Percentiles rank a stretch among this genome's conserved stretches.
Conservation (phyloP, 176 grass and related monocot species). For the Cenchrus purpureus region DNA sequence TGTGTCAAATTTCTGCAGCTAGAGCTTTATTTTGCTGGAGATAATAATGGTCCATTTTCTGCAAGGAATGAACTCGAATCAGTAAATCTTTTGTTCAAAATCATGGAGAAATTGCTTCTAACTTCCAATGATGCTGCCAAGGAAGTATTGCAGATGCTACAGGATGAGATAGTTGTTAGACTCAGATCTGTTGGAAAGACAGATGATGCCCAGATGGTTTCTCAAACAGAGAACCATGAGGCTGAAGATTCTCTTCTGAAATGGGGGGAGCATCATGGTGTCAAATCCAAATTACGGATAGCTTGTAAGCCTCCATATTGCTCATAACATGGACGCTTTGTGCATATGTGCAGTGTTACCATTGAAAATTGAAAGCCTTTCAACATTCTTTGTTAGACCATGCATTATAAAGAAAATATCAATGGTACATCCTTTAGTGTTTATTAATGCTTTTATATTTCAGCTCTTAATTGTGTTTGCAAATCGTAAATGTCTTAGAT, state of each 20-base stretch:
- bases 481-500: not conserved
- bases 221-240: constrained; percentile 44
- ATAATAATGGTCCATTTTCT: constrained; percentile 70
- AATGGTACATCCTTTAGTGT: not conserved
- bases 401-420: not conserved
- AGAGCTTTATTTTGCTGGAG: constrained; percentile 87
- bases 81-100: constrained; percentile 63
- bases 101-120: constrained; percentile 47
- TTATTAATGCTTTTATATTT: not conserved
- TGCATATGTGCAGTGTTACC: not conserved
- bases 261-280: constrained; percentile 80
- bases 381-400: not conserved
- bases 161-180: constrained; percentile 50
- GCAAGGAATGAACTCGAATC: constrained; percentile 89
- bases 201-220: constrained; percentile 40
- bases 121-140: constrained; percentile 38
- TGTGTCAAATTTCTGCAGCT: constrained; percentile 56
- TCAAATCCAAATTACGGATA: constrained; percentile 81
- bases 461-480: not conserved
- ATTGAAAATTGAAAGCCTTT: not conserved
- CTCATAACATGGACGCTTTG: constrained; percentile 30
- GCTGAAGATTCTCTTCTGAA: constrained; percentile 72
- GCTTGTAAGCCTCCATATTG: constrained; percentile 63
- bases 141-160: constrained; percentile 57
- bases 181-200: constrained; percentile 47